phyloP scores from a whole-genome alignment of 768 basidiomycete genomes.

The Exsudoporus frostii region DNA sequence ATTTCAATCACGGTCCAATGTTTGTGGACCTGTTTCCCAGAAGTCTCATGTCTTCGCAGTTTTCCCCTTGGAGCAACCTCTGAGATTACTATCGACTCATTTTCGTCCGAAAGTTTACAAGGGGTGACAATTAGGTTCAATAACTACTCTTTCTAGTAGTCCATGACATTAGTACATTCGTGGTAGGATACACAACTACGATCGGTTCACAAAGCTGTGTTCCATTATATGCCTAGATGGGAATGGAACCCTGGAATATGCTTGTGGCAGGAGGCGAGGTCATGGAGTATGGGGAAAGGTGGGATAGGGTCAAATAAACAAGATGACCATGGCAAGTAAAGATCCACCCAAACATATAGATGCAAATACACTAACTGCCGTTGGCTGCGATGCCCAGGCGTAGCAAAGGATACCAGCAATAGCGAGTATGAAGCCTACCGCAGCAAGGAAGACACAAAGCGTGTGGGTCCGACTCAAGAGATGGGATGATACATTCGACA shows the following conservation, averaged over 20 bases:
- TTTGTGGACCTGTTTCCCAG: neutral
- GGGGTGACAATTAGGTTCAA: neutral
- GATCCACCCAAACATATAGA: slow-evolving; percentile 38
- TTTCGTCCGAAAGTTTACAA: too few species aligned
- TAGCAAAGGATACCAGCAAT: slow-evolving; percentile 49
- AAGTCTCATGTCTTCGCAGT: neutral
- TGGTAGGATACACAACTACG: neutral
- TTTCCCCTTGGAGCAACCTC: too few species aligned
- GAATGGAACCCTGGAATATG: neutral
- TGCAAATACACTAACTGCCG: slow-evolving; percentile 43
- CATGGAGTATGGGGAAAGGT: too few species aligned
- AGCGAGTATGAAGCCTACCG: slow-evolving; percentile 48
- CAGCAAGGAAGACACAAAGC: slow-evolving; percentile 46
- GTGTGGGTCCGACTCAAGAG: slow-evolving; percentile 48
- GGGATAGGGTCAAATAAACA: slow-evolving; percentile 5
- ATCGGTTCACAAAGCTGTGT: neutral
- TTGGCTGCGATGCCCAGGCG: slow-evolving; percentile 48
- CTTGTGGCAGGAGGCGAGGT: neutral
- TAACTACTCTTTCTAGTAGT: neutral
- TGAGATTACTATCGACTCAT: neutral
- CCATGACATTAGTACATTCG: neutral
- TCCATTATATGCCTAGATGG: neutral
- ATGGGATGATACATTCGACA: slow-evolving; percentile 36
- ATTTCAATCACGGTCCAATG: too few species aligned
- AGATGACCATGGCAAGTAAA: slow-evolving; percentile 19